These are phyloP conservation scores for Neofusicoccum cordaticola DNA, from an alignment of 2,329 filamentous ascomycete genomes.

Conservation along the genomic window DNA sequence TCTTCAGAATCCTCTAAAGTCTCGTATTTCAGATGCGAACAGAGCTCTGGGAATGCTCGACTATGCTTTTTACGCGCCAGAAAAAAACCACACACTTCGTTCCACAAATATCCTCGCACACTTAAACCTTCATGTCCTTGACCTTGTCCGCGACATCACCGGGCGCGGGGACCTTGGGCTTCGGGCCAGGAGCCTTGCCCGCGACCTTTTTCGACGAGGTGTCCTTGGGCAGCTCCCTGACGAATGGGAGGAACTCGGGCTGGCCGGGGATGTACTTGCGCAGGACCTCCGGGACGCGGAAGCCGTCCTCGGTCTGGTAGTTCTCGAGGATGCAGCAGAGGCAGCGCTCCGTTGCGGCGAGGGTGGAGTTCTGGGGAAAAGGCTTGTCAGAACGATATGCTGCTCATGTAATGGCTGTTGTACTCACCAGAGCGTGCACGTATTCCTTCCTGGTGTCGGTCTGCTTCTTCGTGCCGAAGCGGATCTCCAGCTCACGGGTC, in stretches of 20 bases:
- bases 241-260: conserved; percentile 84
- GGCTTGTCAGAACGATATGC: not conserved
- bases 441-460: conserved; percentile 78
- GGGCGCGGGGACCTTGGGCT: conserved; percentile 17
- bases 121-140: conserved; percentile 20
- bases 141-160: conserved; percentile 17
- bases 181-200: conserved; percentile 25
- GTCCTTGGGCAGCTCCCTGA: conserved; percentile 59
- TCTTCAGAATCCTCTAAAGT: not conserved
- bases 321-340: conserved; percentile 96
- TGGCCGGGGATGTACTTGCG: conserved; percentile 75
- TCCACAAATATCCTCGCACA: not conserved
- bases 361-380: conserved; percentile 61
- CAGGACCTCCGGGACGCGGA: conserved; percentile 35
- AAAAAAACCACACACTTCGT: not conserved
- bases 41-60: conserved; percentile 1
- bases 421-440: conserved; percentile 68
- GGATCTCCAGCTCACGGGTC: conserved; percentile 87
- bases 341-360: conserved; percentile 87
- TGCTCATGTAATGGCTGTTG: too few relatives aligned
- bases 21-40: not conserved
- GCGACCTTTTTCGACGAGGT: conserved; percentile 26
- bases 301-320: conserved; percentile 82
- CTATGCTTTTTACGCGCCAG: not conserved
- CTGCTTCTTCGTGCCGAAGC: conserved; percentile 82